Evolutionary conservation across 805 yeast genomes (phyloP).

Genomic region (Pichia pseudocactophila): DNA sequence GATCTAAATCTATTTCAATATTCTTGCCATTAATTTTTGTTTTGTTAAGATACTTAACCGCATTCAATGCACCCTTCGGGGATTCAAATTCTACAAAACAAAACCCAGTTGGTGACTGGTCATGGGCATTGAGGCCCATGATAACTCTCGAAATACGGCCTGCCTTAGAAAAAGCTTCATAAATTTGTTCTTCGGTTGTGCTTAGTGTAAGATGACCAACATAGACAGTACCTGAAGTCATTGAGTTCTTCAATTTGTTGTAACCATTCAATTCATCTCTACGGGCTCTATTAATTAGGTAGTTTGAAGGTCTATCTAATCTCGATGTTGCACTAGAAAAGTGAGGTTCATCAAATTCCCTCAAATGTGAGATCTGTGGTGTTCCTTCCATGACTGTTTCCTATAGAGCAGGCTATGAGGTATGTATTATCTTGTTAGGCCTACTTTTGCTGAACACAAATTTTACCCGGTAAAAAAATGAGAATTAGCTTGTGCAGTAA

Average conservation of each 20-base stretch:
- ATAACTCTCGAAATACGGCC: conserved; percentile 74
- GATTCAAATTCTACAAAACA: conserved; percentile 77
- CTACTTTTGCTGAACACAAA: background rate
- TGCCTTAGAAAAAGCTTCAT: conserved; percentile 75
- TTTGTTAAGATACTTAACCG: conserved; percentile 73
- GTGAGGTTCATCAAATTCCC: conserved; percentile 42
- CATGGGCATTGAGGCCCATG: conserved; percentile 91
- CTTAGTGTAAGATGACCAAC: conserved; percentile 86
- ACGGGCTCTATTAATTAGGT: conserved; percentile 58
- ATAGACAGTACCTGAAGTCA: conserved; percentile 68
- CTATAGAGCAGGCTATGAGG: background rate
- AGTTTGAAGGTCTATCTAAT: conserved; percentile 63
- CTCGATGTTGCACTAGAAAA: conserved; percentile 59
- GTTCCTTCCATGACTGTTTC: background rate
- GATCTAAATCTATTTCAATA: conserved; percentile 85
- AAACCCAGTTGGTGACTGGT: conserved; percentile 93
- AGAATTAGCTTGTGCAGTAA: background rate
- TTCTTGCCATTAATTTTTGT: conserved; percentile 78
- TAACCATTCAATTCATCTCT: conserved; percentile 40
- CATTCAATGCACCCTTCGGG: conserved; percentile 66
- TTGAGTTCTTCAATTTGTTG: conserved; percentile 56
- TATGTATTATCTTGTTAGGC: too few relatives aligned
- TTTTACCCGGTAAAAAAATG: background rate
- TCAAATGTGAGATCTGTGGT: conserved; percentile 18
- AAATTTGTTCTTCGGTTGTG: conserved; percentile 92